phyloP scores from a whole-genome alignment of 2,329 filamentous ascomycete species.

The Rhynchosporium agropyri region DNA sequence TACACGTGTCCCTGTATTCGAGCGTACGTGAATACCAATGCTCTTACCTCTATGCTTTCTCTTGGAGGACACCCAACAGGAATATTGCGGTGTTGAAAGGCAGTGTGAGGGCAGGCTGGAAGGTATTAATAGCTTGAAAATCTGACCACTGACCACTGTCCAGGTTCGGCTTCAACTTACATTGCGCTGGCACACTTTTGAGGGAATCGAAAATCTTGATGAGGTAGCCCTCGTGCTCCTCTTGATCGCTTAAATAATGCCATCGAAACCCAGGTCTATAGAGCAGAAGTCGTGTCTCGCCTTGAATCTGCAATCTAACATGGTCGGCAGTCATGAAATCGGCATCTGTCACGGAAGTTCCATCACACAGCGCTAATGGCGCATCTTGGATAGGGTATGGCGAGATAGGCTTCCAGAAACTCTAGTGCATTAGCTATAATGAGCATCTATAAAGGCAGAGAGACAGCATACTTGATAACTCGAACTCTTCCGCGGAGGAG shows the following conservation, averaged over 20 bases:
- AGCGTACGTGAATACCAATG: conserved; percentile 9
- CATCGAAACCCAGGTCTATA: conserved; percentile 16
- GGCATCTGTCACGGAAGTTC: neutral
- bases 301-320: neutral
- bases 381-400: neutral
- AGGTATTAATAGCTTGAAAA: neutral
- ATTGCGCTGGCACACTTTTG: neutral
- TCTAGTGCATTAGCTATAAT: neutral
- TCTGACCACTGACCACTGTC: neutral
- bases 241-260: conserved; percentile 9
- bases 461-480: neutral
- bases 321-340: neutral
- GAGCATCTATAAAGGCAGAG: neutral
- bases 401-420: neutral
- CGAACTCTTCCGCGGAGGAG: neutral
- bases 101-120: neutral
- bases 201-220: neutral
- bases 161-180: neutral
- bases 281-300: conserved; percentile 3
- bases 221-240: neutral
- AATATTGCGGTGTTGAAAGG: conserved; percentile 2
- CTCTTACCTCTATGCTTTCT: conserved; percentile 4
- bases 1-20: too few relatives aligned
- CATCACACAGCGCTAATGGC: neutral
- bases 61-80: neutral